Evolutionary conservation across 176 grass and related monocot species (phyloP).

Genomic region (Oryza rufipogon): DNA sequence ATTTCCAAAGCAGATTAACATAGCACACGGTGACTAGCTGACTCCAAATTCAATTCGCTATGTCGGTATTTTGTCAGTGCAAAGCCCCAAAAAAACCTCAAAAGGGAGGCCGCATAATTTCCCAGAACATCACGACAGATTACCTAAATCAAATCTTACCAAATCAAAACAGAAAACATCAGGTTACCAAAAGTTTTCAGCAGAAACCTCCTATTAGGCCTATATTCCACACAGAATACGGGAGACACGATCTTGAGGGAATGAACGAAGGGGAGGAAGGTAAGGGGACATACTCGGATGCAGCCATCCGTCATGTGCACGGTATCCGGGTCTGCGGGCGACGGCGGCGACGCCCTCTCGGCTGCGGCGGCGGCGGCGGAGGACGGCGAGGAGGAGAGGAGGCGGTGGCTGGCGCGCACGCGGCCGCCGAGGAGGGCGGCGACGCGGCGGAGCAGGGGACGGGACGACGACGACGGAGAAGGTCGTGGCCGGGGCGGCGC

Average conservation of each 20-base stretch:
- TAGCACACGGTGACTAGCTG: background rate
- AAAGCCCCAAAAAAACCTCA: background rate
- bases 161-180: background rate
- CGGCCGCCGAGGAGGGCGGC: constrained; percentile 1
- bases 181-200: background rate
- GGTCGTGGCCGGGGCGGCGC: background rate
- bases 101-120: background rate
- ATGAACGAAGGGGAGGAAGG: background rate
- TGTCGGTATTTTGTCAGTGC: background rate
- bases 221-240: background rate
- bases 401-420: constrained; percentile 37
- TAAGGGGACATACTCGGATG: constrained; percentile 32
- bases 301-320: constrained; percentile 49
- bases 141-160: background rate
- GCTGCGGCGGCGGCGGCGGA: background rate
- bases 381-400: constrained; percentile 30
- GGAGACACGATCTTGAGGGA: background rate
- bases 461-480: constrained; percentile 32
- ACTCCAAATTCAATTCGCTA: background rate
- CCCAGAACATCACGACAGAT: background rate
- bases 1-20: background rate
- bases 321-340: constrained; percentile 19
- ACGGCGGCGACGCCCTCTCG: background rate
- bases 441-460: constrained; percentile 37
- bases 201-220: background rate